Percentiles rank a stretch among this genome's conserved stretches.
These are phyloP conservation scores for Saccharomyces hybrid DNA, from an alignment of 1,139 yeast genomes.

Conservation along the genomic window DNA sequence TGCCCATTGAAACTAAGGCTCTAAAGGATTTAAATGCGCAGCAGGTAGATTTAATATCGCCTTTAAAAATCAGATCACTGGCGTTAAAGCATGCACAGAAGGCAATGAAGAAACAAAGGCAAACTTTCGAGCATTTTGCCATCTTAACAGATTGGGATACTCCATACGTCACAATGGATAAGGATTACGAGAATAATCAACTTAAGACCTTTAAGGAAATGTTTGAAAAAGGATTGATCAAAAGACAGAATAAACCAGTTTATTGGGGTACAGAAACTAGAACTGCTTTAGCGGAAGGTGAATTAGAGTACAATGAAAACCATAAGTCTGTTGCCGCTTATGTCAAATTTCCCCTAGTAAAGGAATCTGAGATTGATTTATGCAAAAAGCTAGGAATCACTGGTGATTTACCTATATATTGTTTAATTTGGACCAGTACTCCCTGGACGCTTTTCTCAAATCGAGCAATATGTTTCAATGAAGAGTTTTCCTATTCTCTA, in stretches of 20 bases:
- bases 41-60: slow-evolving; percentile 31
- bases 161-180: slow-evolving; percentile 67
- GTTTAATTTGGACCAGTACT: slow-evolving; percentile 90
- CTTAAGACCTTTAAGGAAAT: slow-evolving; percentile 60
- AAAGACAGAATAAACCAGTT: slow-evolving; percentile 86
- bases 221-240: slow-evolving; percentile 59
- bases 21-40: slow-evolving; percentile 35
- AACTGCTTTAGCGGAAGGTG: slow-evolving; percentile 95
- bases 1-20: slow-evolving; percentile 90
- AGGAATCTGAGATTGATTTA: slow-evolving; percentile 11
- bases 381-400: slow-evolving; percentile 7
- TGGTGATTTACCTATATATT: slow-evolving; percentile 8
- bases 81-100: slow-evolving; percentile 62
- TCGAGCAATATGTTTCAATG: slow-evolving; percentile 69
- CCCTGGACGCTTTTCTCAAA: slow-evolving; percentile 96
- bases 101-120: slow-evolving; percentile 57
- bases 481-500: slow-evolving; percentile 51
- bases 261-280: slow-evolving; percentile 95
- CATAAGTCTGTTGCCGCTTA: slow-evolving; percentile 67
- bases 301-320: slow-evolving; percentile 70
- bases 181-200: slow-evolving; percentile 66
- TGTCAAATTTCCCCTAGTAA: slow-evolving; percentile 56
- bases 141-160: slow-evolving; percentile 76
- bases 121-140: slow-evolving; percentile 60
- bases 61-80: slow-evolving; percentile 50